Conservation (phyloP, 2,329 filamentous ascomycete species). For the Diaporthe batatas region DNA sequence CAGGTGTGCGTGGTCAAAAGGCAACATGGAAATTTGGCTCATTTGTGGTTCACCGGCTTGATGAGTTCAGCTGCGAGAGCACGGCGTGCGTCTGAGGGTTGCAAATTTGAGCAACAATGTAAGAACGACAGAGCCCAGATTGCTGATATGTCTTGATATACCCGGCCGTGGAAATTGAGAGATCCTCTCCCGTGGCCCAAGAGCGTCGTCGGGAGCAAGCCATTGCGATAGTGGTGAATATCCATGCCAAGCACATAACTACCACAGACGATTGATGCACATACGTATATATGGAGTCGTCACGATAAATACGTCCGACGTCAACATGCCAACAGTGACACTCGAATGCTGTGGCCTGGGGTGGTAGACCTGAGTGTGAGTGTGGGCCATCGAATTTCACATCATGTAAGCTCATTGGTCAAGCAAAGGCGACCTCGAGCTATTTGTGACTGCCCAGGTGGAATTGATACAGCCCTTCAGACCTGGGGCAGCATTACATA, state of each 20-base stretch:
- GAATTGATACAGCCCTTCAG: no score
- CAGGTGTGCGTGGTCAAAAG: not conserved
- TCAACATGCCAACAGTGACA: not conserved
- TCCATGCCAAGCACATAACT: not conserved
- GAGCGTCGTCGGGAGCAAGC: not conserved
- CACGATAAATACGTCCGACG: no score
- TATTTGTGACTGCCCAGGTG: not conserved
- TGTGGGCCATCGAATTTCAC: not conserved
- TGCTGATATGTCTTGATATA: not conserved
- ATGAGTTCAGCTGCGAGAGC: not conserved
- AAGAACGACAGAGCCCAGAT: not conserved
- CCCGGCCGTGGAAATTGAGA: not conserved
- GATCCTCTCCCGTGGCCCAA: no score
- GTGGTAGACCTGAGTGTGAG: no score
- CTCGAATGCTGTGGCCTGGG: not conserved
- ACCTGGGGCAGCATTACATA: not conserved
- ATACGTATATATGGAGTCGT: no score
- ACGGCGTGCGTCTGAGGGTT: no score
- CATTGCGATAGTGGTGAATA: not conserved
- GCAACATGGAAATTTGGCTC: not conserved
- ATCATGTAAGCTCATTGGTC: constrained; percentile 25
- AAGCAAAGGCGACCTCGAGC: not conserved
- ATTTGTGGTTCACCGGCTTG: not conserved
- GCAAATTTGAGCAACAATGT: not conserved
- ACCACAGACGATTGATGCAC: not conserved